Evolutionary conservation across 768 basidiomycete species (phyloP).

Genomic region (Mycena galopus): DNA sequence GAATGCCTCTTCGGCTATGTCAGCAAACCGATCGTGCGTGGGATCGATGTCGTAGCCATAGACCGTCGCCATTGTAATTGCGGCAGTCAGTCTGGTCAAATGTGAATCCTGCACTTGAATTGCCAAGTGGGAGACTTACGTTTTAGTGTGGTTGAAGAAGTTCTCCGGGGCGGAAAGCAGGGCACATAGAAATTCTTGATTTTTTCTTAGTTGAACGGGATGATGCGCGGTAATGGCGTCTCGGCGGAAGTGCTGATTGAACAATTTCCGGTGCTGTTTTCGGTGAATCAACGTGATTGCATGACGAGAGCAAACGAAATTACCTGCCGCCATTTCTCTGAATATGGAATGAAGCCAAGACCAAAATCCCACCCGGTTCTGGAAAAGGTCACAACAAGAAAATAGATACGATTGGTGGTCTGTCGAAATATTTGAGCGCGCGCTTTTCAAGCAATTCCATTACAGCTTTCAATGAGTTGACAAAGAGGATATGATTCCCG

Average conservation of each 20-base stretch:
- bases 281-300: not conserved
- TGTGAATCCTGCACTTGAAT: not conserved
- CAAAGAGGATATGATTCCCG: not conserved
- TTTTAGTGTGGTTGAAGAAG: conserved; percentile 23
- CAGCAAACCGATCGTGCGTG: conserved; percentile 40
- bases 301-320: not conserved
- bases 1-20: conserved; percentile 38
- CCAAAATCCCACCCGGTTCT: conserved; percentile 53
- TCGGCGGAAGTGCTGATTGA: conserved; percentile 44
- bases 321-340: conserved; percentile 43
- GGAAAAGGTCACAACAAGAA: not conserved
- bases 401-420: not conserved
- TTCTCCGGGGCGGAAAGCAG: conserved; percentile 35
- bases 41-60: conserved; percentile 47
- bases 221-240: conserved; percentile 36
- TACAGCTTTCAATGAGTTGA: not conserved
- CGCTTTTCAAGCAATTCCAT: not conserved
- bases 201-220: conserved; percentile 40
- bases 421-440: not conserved
- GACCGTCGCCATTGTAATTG: conserved; percentile 17
- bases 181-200: conserved; percentile 35
- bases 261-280: conserved; percentile 40
- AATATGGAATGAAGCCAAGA: conserved; percentile 46
- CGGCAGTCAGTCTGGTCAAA: not conserved
- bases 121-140: not conserved